Base-by-base conservation (phyloP, 768 basidiomycete species). In the Lactarius tabidus region DNA sequence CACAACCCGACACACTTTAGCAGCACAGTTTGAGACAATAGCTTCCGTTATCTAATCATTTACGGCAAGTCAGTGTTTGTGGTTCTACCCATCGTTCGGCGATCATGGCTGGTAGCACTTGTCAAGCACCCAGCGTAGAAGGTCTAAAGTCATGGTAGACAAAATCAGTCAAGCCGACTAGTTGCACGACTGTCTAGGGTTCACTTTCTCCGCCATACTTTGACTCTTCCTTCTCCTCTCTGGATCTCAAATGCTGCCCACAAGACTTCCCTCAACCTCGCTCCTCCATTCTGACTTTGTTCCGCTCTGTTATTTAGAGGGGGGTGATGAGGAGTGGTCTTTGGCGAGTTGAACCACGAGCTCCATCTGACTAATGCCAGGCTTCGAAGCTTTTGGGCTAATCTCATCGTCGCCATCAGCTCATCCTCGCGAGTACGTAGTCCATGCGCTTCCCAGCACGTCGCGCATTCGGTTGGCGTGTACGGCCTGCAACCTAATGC, bases 121-220 rank as follows among this genome's bases (percentile, higher is more conserved):
- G n/a, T 45, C n/a, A 12, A 23, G 23, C 23, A 5, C 12, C 23
- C 45, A 48, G 45, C 39, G 23, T n/a, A 23, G 43, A 45, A 9
- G 43, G n/a, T 23, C 23, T 20, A 45, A n/a, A 5, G 43, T 23
- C 45, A 6, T 48, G 23, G 45, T 23, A 26, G 4, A 45, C 43
- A 45, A 39, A n/a, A 10, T 10, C 10, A 4, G 43, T 20, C 33
- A 29, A 54, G 23, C 52, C 10, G 18, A 7, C 33, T 45, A 55
- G 36, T 29, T 26, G 17, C 56, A 33, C 23, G 26, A 55, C 12
- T 12, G 28, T 38, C 31, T 56, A 29, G 12, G 23, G 71, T 80
- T 80, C 81, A 54, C 77, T 79, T 45, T 33, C 70, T 74, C 65
- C 79, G 77, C 71, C 77, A 77, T 20, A 84, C 79, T 62, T 76